Evolutionary conservation across 2,329 filamentous ascomycete species (phyloP).

Genomic region (Aspergillus sergii): DNA sequence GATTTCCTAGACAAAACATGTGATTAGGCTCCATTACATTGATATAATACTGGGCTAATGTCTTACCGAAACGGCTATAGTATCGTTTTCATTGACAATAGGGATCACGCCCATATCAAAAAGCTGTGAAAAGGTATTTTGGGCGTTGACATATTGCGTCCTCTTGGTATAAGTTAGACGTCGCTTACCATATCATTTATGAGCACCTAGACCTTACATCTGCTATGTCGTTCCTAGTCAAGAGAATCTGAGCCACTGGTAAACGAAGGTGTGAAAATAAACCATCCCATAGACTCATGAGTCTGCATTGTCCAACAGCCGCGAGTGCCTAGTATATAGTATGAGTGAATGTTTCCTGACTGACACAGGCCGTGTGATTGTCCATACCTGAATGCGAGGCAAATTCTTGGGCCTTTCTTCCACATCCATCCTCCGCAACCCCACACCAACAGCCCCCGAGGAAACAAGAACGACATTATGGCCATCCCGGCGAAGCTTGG

Average conservation of each 20-base stretch:
- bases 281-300: constrained; percentile 95
- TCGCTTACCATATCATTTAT: not conserved
- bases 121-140: constrained; percentile 89
- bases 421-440: constrained; percentile 85
- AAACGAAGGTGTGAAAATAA: constrained; percentile 85
- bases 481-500: constrained; percentile 83
- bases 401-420: constrained; percentile 87
- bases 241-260: constrained; percentile 89
- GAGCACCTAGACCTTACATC: constrained; percentile 62
- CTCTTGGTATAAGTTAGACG: constrained; percentile 54
- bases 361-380: not conserved
- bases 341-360: not conserved
- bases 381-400: constrained; percentile 74
- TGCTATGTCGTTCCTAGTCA: constrained; percentile 94
- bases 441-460: constrained; percentile 94
- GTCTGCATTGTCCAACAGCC: constrained; percentile 90
- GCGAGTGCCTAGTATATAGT: constrained; percentile 68
- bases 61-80: constrained; percentile 76
- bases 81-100: constrained; percentile 99
- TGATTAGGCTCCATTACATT: not conserved
- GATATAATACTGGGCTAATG: not conserved
- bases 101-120: constrained; percentile 95
- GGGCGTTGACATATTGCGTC: constrained; percentile 92
- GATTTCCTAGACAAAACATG: constrained; percentile 65
- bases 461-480: constrained; percentile 96